Evolutionary conservation across 2,329 filamentous ascomycete genomes (phyloP).

Genomic region (Colletotrichum endophyticum): DNA sequence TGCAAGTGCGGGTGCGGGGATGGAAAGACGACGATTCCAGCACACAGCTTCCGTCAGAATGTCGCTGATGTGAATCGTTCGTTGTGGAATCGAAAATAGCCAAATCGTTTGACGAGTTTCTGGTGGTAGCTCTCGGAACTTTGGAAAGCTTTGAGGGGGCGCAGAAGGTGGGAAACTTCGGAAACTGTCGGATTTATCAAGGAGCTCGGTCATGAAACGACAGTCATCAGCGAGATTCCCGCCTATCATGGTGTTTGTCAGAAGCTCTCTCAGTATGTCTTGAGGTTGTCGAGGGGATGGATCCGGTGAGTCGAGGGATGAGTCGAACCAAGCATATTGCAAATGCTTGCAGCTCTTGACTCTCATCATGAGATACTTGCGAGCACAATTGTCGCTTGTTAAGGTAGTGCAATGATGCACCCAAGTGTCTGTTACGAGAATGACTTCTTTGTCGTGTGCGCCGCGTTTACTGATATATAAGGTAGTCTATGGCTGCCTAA

Average conservation of each 20-base stretch:
- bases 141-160: neutral
- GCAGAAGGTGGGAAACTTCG: neutral
- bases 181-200: neutral
- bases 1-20: neutral
- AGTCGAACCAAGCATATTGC: neutral
- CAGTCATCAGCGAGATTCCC: neutral
- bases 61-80: neutral
- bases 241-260: neutral
- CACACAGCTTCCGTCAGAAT: neutral
- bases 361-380: neutral
- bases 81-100: neutral
- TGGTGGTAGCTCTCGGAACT: neutral
- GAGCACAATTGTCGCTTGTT: too few relatives aligned
- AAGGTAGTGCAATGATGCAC: too few relatives aligned
- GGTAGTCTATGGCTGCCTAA: too few relatives aligned
- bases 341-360: neutral
- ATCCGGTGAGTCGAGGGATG: fast-evolving
- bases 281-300: neutral
- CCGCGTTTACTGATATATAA: too few relatives aligned
- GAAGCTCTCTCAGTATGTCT: neutral
- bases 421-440: too few relatives aligned
- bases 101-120: neutral
- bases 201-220: neutral
- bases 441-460: too few relatives aligned
- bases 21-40: neutral